These are phyloP conservation scores for Leptographium flavum DNA, from an alignment of 2,329 filamentous ascomycete species.

Conservation along the genomic window DNA sequence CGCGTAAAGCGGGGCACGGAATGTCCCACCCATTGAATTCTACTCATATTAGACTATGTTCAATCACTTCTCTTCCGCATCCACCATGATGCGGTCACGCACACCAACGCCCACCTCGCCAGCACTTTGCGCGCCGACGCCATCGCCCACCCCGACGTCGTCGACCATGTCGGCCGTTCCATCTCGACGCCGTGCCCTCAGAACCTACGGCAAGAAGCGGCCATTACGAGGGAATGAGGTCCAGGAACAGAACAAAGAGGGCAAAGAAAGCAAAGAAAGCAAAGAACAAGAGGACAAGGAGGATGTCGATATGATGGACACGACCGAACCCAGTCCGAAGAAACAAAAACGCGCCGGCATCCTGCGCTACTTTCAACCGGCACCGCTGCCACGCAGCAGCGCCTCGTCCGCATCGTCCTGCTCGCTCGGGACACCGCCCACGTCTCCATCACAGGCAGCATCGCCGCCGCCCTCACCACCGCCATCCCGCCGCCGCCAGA, in stretches of 20 bases:
- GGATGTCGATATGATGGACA: too few species aligned
- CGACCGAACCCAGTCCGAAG: neutral
- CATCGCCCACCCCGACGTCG: neutral
- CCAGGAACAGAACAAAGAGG: neutral
- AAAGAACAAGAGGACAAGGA: too few species aligned
- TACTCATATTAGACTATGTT: too few species aligned
- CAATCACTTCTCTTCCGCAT: too few species aligned
- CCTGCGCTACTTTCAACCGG: constrained; percentile 11
- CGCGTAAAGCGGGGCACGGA: too few species aligned
- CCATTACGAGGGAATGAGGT: neutral
- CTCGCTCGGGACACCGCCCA: neutral
- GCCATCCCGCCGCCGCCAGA: constrained; percentile 6
- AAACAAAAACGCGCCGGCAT: constrained; percentile 6
- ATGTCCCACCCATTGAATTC: too few species aligned
- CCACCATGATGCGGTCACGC: too few species aligned
- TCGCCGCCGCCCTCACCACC: constrained; percentile 2
- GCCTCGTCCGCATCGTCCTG: constrained; percentile 1
- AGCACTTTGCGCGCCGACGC: neutral
- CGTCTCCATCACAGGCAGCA: too few species aligned
- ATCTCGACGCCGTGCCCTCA: constrained; percentile 3
- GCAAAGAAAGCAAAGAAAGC: neutral
- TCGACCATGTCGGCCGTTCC: neutral
- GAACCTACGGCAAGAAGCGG: constrained; percentile 11
- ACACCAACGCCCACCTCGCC: too few species aligned
- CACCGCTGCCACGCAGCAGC: constrained; percentile 1